Conservation (phyloP, 2,329 filamentous ascomycete genomes). For the Paecilomyces formosus region DNA sequence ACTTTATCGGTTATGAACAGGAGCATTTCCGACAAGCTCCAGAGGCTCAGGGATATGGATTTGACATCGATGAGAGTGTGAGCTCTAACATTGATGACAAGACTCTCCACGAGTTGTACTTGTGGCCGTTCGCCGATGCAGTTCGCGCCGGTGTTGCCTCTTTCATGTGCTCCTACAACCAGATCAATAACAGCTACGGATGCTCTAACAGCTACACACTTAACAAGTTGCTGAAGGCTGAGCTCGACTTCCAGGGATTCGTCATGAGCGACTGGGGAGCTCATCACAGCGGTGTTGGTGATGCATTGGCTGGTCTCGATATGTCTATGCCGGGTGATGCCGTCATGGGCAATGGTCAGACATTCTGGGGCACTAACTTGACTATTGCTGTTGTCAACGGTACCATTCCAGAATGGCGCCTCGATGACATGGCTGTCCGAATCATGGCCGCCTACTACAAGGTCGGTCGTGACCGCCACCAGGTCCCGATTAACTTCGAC, state of each 20-base stretch:
- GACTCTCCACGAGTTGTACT: slow-evolving; percentile 57
- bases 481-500: slow-evolving; percentile 68
- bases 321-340: slow-evolving; percentile 85
- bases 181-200: slow-evolving; percentile 60
- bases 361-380: slow-evolving; percentile 80
- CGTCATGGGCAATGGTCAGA: slow-evolving; percentile 61
- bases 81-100: slow-evolving; percentile 58
- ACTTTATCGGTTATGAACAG: slow-evolving; percentile 68
- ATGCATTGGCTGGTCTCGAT: slow-evolving; percentile 63
- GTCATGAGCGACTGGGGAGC: slow-evolving; percentile 68
- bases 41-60: slow-evolving; percentile 53
- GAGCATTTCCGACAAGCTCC: slow-evolving; percentile 59
- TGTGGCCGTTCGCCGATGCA: slow-evolving; percentile 63
- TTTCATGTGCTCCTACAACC: slow-evolving; percentile 69
- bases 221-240: slow-evolving; percentile 58
- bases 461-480: slow-evolving; percentile 48
- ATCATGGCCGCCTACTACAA: slow-evolving; percentile 62
- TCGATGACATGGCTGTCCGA: slow-evolving; percentile 88
- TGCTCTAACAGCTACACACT: slow-evolving; percentile 58
- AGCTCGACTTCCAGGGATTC: slow-evolving; percentile 70
- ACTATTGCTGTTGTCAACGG: slow-evolving; percentile 84
- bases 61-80: slow-evolving; percentile 54
- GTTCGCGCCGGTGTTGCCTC: slow-evolving; percentile 56
- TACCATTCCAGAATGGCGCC: slow-evolving; percentile 74
- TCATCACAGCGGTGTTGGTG: slow-evolving; percentile 62